A percentile compares a stretch with the other conserved stretches of the same genome.
Evolutionary conservation across 2,329 filamentous ascomycete genomes (phyloP).

Genomic region (Sarocladium strictum): DNA sequence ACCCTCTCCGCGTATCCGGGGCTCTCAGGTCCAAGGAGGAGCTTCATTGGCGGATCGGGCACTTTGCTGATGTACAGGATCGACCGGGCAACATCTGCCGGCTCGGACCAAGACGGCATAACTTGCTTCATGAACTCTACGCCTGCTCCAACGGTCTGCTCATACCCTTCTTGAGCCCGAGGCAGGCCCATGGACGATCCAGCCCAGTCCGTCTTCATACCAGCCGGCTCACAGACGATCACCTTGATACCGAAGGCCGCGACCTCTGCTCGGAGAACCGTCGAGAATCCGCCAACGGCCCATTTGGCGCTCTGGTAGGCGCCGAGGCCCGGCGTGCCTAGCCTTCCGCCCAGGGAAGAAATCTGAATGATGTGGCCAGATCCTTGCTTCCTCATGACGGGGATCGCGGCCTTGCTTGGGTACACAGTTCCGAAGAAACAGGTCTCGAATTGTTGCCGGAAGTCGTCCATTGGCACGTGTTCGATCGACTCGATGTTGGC

Average conservation of each 20-base stretch:
- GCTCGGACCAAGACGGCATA: constrained; percentile 11
- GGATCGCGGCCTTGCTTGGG: constrained; percentile 38
- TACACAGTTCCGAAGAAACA: constrained; percentile 54
- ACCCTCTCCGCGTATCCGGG: constrained; percentile 17
- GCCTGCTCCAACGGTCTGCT: constrained; percentile 26
- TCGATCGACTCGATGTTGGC: constrained; percentile 48
- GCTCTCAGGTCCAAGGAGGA: constrained; percentile 25
- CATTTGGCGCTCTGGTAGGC: constrained; percentile 35
- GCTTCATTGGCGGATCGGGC: constrained; percentile 23
- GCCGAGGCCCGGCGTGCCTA: constrained; percentile 25
- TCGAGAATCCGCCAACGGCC: constrained; percentile 31
- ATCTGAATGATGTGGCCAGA: constrained; percentile 32
- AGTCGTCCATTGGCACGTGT: constrained; percentile 39
- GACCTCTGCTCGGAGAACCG: constrained; percentile 28
- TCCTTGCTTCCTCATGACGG: constrained; percentile 24
- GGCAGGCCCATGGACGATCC: constrained; percentile 20
- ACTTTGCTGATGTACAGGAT: constrained; percentile 21
- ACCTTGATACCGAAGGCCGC: constrained; percentile 31
- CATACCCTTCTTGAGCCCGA: constrained; percentile 27
- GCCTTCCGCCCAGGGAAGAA: constrained; percentile 30
- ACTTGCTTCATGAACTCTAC: not conserved
- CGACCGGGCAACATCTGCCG: constrained; percentile 20
- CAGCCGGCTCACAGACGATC: constrained; percentile 33
- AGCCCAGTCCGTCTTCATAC: constrained; percentile 34
- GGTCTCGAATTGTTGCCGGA: constrained; percentile 48